Base-by-base conservation (phyloP, 805 yeast species). In the Lachancea sp. region DNA sequence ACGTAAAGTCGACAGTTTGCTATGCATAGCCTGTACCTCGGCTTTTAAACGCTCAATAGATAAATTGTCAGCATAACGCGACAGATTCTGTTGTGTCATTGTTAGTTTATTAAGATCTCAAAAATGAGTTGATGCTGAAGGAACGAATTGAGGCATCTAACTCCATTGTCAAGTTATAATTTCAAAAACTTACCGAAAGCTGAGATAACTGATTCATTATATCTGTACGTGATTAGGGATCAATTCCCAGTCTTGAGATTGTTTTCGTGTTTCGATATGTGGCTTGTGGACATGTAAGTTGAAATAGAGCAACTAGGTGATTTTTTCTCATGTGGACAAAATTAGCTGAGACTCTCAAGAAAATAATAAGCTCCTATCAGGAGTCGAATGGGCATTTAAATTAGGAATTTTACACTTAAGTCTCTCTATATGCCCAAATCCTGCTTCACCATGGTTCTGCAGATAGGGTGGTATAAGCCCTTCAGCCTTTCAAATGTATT, bases 381-480 rank as follows among this genome's bases (percentile, higher is more conserved):
- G 34, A 30, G 18, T 30, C 34, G 34, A 30, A 30, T 30, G 34
- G 34, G 15, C 21, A 11, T 8, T 23, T 23, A 11, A 11, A 23
- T 8, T 8, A 23, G 11, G 25, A 8, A 8, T 11, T 11, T 23
- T 8, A 8, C 23, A 4, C 16, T 9, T 5, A 8, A 6, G 8
- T 16, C n/a, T 8, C 23, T 4, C 48, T 48, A 55, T 23, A 74
- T 41, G 2, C 77, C 81, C 34, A 87, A 67, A 61, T 89, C 96
- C 64, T 87, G 89, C 53, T 72, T 76, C n/a, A 89, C 92, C 75
- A 87, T 68, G 12, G 79, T 69, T 40, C 79, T 72, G 62, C 95
- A 86, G 49, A 88, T 87, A 28, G 96, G 95, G 58, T 88, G 96
- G 59, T 87, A 88, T 36, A 71, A 67, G 18, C 58, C 56, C 57